Base-by-base conservation (phyloP, 192 early-diverging fungal genomes). In the Phycomyces nitens region DNA sequence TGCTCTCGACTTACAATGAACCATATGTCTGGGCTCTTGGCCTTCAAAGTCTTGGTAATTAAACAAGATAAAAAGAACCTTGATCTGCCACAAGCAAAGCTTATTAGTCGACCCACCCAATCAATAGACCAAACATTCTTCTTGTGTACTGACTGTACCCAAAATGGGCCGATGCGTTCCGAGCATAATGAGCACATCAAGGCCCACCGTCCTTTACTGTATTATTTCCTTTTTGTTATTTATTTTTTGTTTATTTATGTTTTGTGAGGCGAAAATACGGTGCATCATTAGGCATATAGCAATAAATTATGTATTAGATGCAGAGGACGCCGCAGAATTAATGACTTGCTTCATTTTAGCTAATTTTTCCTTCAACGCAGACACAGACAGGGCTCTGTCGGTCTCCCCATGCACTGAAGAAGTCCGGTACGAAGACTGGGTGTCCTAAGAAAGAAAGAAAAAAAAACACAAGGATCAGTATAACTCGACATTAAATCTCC, bases 361-460 rank as follows among this genome's bases (percentile, higher is more conserved):
- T 15, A 89, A 66, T 58, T 84, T 49, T 66, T 91, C 85, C 65
- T 86, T 89, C 50, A 89, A 69, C 20, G 83, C 70, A 16, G 82
- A 80, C 7, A 89, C 87, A 21, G 86, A 84, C 58, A 85, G 82
- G 12, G 82, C 67, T 27, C 81, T 74, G 47, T 82, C 80, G 16
- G 61, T 20, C 26, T 73, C 66, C n/a, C 41, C 58, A 27, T 56
- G 58, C 38, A 23, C 57, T 26, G 62, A 39, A 18, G 62, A 39
- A 18, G 24, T 40, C 4, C 58, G 58, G 10, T 50, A 50, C 1
- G 56, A 57, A n/a, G 56, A 39, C 16, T 57, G 24, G 16, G 64
- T 26, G 53, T 58, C 68, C 68, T 79, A 42, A 54, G 58, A 22
- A 34, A 34, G 7, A 34, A 56, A 54, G 43, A 54, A 55, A 21